Percentiles rank a stretch among this genome's conserved stretches.
phyloP scores from a whole-genome alignment of 2,329 filamentous ascomycete species.

The Lachnellula occidentalis region DNA sequence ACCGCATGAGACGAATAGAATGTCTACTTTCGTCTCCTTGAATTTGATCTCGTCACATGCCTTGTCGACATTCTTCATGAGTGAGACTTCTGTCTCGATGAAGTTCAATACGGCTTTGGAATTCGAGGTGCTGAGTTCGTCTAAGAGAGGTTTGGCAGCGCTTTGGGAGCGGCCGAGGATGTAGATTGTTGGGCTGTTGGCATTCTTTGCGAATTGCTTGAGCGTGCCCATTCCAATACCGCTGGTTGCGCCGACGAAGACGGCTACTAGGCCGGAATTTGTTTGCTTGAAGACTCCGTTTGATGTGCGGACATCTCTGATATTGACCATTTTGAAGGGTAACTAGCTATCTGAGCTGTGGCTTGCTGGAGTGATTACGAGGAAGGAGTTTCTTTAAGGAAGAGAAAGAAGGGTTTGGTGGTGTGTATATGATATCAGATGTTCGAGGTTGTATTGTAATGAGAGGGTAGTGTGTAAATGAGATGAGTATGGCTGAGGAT shows the following conservation, averaged over 20 bases:
- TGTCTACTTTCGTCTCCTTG: constrained; percentile 40
- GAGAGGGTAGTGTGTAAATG: neutral
- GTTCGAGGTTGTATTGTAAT: neutral
- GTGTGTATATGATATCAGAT: neutral
- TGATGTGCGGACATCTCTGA: constrained; percentile 33
- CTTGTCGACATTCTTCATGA: constrained; percentile 46
- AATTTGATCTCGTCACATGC: constrained; percentile 41
- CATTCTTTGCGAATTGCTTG: constrained; percentile 39
- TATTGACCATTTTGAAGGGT: constrained; percentile 27
- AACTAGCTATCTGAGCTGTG: neutral
- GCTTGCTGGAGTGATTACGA: neutral
- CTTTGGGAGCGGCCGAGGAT: constrained; percentile 43
- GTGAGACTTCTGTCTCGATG: constrained; percentile 43
- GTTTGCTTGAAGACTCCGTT: constrained; percentile 32
- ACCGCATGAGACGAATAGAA: constrained; percentile 42
- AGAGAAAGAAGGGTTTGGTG: neutral
- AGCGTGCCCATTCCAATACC: constrained; percentile 49
- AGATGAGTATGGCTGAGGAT: neutral
- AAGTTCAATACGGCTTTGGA: constrained; percentile 41
- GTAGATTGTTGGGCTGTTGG: constrained; percentile 42
- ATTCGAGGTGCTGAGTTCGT: constrained; percentile 40
- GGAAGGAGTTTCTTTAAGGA: neutral
- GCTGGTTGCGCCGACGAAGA: constrained; percentile 49
- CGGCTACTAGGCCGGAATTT: constrained; percentile 37
- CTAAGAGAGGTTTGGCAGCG: constrained; percentile 30